Base-by-base conservation (phyloP, 371 early-diverging fungal genomes). In the Mortierella sp. region DNA sequence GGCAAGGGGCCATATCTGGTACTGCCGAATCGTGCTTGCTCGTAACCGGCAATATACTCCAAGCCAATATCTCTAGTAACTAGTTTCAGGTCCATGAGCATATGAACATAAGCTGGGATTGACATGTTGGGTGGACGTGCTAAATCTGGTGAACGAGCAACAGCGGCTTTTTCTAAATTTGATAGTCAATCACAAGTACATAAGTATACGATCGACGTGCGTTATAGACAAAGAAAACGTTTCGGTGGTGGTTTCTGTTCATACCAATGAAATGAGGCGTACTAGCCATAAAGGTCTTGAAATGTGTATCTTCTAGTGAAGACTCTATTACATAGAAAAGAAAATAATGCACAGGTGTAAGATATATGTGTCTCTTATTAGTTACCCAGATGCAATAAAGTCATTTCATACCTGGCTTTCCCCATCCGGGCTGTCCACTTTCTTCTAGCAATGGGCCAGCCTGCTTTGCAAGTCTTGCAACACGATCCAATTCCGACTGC, bases 191-290 rank as follows among this genome's bases (percentile, higher is more conserved):
- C 24, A 28, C n/a, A n/a, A 52, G 1, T 28, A 62, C 5, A 45
- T 40, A 22, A 62, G 24, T 40, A 62, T 45, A 43, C 6, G 28
- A 48, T 48, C 48, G 48, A 22, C 16, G 11, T 9, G 13, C 11
- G 43, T 4, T 21, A 11, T 7, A 4, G n/a, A 15, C 11, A 22
- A n/a, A 62, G 45, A 62, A 11, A 32, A 16, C 28, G 10, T 59
- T 6, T 62, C 7, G 16, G n/a, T 16, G 9, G n/a, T 36, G 3
- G 33, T 55, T 40, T 11, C 16, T 61, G 15, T 15, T 16, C 72
- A 68, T 86, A 89, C 91, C 90, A 45, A 94, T 87, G 33, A 92
- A 84, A 10, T 86, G 85, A 33, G 92, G 86, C 9, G 94, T 91
- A 72, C 90, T 87, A 22, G 89, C 76, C 76, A 91, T 87, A 2